Evolutionary conservation across 768 basidiomycete species (phyloP), one percentile per base, ranked within the genome.

Genomic region (Tulasnella calospora): DNA sequence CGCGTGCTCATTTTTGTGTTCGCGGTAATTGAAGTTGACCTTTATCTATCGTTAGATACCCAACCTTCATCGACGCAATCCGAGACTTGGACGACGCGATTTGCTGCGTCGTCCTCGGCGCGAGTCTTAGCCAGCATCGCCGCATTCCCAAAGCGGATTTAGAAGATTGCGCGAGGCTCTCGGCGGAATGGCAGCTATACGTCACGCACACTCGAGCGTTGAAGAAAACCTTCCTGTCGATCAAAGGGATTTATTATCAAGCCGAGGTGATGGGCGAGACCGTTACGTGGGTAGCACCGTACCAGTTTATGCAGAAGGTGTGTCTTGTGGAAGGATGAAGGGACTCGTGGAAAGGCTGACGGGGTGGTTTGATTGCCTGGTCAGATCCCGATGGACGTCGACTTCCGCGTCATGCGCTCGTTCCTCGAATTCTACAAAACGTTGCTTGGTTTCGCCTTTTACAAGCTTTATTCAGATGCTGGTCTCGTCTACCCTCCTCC

Each of bases 11-110:
- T 40, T 40, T 12, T 40, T 9, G 3, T 40, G 8, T 12, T 7
- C 8, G 40, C 8, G 3, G 8, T 40, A 12, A 9, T 9, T 12
- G 40, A 40, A 1, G 40, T 40, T 40, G 38, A 15, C 80, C 96
- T 97, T 83, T 99, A 99, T 85, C 95, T 98, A 2, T 97, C 96
- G 2, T 99, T 99, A 98, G 97, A 83, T 99, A 99, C 85, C 96
- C 98, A 2, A 98, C 96, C 2, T 99, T 99, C 85, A 89, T 94
- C 76, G 95, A 98, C 83, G 96, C 98, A 46, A 85, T 99, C 33
- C 91, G 96, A 80, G 98, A 99, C 83, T 94, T 99, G 81, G 96
- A 98, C 84, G 98, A 99, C 82, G 96, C 95, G 5, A 88, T 99
- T 38, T 98, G 95, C 85, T 94, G 99, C 90, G 88, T 94, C 79